These are phyloP conservation scores for Peronospora belbahrii DNA, from an alignment of 352 stramenopile genomes.

Conservation along the genomic window DNA sequence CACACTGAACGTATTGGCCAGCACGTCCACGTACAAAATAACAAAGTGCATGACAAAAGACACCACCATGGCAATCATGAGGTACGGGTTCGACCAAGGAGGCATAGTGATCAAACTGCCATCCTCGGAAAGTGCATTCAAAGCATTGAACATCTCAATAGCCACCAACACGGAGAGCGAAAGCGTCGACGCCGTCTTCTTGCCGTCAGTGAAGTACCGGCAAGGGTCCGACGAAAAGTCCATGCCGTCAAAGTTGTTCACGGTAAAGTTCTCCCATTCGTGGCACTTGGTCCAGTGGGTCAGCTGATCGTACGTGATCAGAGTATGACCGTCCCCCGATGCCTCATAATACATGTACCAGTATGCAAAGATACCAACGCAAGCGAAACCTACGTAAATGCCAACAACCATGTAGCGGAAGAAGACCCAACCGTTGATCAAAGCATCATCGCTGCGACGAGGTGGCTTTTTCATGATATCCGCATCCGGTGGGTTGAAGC, in stretches of 20 bases:
- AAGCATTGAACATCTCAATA: constrained; percentile 94
- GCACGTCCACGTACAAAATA: constrained; percentile 90
- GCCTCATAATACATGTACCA: constrained; percentile 91
- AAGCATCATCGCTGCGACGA: constrained; percentile 91
- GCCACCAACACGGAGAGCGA: constrained; percentile 90
- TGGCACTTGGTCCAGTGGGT: constrained; percentile 88
- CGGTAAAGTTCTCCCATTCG: constrained; percentile 87
- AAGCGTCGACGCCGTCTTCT: constrained; percentile 88
- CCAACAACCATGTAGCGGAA: constrained; percentile 95
- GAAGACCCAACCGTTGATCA: constrained; percentile 98
- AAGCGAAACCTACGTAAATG: constrained; percentile 90
- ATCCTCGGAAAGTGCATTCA: constrained; percentile 92
- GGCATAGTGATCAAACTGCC: constrained; percentile 89
- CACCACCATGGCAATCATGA: constrained; percentile 89
- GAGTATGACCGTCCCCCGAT: constrained; percentile 87
- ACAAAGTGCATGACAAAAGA: constrained; percentile 92
- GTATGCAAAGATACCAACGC: constrained; percentile 89
- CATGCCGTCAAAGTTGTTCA: constrained; percentile 88
- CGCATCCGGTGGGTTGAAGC: constrained; percentile 97
- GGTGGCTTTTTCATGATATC: constrained; percentile 97
- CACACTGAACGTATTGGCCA: constrained; percentile 91
- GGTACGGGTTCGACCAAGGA: constrained; percentile 91
- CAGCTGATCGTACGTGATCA: constrained; percentile 87
- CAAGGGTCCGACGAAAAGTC: constrained; percentile 87
- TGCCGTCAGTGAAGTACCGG: constrained; percentile 90